Conservation (phyloP, 192 early-diverging fungal genomes). For the Piromyces sp. region DNA sequence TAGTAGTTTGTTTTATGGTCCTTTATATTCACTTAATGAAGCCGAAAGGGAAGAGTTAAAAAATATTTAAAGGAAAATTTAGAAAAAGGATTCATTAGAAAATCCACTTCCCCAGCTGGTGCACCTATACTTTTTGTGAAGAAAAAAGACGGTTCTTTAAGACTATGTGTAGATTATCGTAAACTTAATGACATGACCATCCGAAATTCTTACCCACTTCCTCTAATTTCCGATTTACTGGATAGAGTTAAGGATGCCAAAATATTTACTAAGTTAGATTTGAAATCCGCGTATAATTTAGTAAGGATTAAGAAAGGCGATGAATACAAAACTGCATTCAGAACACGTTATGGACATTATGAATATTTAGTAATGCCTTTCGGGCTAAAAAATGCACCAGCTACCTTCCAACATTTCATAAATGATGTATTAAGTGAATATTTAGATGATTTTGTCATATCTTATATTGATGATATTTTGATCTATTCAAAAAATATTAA, state of each 20-base stretch:
- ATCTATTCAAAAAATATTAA: slow-evolving; percentile 9
- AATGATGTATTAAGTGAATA: slow-evolving; percentile 19
- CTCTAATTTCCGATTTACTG: slow-evolving; percentile 14
- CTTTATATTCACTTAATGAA: no score
- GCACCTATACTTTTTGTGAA: slow-evolving; percentile 17
- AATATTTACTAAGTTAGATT: slow-evolving; percentile 6
- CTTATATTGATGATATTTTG: slow-evolving; percentile 14
- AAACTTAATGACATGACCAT: slow-evolving; percentile 15
- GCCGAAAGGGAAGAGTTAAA: background rate
- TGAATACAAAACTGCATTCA: no score
- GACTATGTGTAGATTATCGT: slow-evolving; percentile 19
- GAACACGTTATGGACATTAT: slow-evolving; percentile 10
- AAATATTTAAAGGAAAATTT: slow-evolving; percentile 10
- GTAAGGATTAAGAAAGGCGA: no score
- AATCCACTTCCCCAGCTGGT: slow-evolving; percentile 5
- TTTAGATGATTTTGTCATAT: background rate
- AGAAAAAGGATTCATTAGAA: slow-evolving; percentile 6
- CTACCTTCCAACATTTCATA: slow-evolving; percentile 28
- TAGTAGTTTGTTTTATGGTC: no score
- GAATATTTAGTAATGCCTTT: slow-evolving; percentile 40
- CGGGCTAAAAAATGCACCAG: slow-evolving; percentile 39
- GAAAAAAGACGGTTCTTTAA: slow-evolving; percentile 16
- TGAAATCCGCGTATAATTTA: no score
- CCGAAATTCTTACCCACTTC: slow-evolving; percentile 17
- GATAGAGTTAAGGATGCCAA: slow-evolving; percentile 1